phyloP scores from a whole-genome alignment of 1,284 basidiomycete species.

The Golubevia sp. region DNA sequence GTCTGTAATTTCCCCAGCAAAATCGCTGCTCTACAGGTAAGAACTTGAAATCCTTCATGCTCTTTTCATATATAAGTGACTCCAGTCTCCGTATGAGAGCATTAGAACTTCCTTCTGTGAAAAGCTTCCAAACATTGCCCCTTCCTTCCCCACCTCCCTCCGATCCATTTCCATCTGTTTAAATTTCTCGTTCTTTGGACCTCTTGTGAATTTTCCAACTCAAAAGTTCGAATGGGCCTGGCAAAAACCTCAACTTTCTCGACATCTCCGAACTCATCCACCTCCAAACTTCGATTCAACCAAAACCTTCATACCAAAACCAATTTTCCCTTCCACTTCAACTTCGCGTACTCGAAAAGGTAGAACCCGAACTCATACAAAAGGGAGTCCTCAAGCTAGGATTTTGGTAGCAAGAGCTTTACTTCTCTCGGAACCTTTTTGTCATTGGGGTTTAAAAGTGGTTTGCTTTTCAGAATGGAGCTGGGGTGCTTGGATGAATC shows the following conservation, averaged over 20 bases:
- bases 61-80: too few species aligned
- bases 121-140: not conserved
- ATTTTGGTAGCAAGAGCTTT: slow-evolving; percentile 54
- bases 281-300: not conserved
- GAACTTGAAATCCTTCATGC: not conserved
- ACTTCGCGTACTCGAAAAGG: slow-evolving; percentile 11
- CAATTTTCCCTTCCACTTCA: slow-evolving; percentile 18
- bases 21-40: slow-evolving; percentile 71
- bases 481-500: slow-evolving; percentile 22
- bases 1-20: slow-evolving; percentile 86
- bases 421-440: slow-evolving; percentile 49
- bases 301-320: slow-evolving; percentile 14
- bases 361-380: too few species aligned
- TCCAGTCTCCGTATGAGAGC: too few species aligned
- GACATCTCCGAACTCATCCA: slow-evolving; percentile 60
- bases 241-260: slow-evolving; percentile 71
- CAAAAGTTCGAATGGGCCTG: slow-evolving; percentile 88
- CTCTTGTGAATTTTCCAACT: slow-evolving; percentile 31
- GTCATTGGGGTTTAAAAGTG: slow-evolving; percentile 45
- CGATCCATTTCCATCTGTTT: too few species aligned
- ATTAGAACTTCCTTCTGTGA: not conserved
- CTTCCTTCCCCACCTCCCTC: not conserved
- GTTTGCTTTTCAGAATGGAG: slow-evolving; percentile 52
- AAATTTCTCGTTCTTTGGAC: not conserved
- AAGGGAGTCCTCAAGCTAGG: slow-evolving; percentile 31